These are phyloP conservation scores for Cerrena zonata DNA, from an alignment of 1,284 basidiomycete genomes.

Conservation along the genomic window DNA sequence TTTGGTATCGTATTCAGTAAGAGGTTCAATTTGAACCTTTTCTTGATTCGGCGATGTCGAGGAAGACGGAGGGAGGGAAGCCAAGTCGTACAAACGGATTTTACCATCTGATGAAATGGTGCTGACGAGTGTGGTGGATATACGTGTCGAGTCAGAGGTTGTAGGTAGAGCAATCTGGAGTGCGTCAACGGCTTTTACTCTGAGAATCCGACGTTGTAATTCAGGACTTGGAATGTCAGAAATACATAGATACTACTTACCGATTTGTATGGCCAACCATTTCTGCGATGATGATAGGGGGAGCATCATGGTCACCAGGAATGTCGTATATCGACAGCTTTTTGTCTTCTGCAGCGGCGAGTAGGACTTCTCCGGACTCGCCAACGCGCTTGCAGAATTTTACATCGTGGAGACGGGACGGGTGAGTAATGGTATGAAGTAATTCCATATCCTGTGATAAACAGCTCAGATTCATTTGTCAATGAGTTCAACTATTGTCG, in stretches of 20 bases:
- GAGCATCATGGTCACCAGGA: slow-evolving; percentile 33
- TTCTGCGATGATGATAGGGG: slow-evolving; percentile 52
- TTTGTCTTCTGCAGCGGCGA: slow-evolving; percentile 83
- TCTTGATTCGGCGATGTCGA: slow-evolving; percentile 18
- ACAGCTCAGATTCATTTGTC: neutral
- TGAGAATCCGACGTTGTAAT: slow-evolving; percentile 22
- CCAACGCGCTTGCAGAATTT: slow-evolving; percentile 59
- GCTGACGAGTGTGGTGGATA: slow-evolving; percentile 57
- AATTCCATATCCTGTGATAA: slow-evolving; percentile 33
- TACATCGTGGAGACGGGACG: slow-evolving; percentile 75
- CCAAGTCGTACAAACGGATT: slow-evolving; percentile 75
- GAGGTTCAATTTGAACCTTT: slow-evolving; percentile 43
- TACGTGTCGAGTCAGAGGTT: slow-evolving; percentile 18
- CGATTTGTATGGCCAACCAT: slow-evolving; percentile 72
- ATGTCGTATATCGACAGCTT: slow-evolving; percentile 71
- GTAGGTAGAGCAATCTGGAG: slow-evolving; percentile 51
- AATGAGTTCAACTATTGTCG: slow-evolving; percentile 3
- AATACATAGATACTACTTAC: slow-evolving; percentile 35
- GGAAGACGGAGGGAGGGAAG: slow-evolving; percentile 32
- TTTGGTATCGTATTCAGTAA: slow-evolving; percentile 74
- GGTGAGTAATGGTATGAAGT: slow-evolving; percentile 65
- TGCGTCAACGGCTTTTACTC: slow-evolving; percentile 68
- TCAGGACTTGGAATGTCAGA: neutral
- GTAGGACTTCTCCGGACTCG: slow-evolving; percentile 58
- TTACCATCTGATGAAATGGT: slow-evolving; percentile 82